Conservation (phyloP, 1,284 basidiomycete species). For the Tetrapyrgos nigripes region DNA sequence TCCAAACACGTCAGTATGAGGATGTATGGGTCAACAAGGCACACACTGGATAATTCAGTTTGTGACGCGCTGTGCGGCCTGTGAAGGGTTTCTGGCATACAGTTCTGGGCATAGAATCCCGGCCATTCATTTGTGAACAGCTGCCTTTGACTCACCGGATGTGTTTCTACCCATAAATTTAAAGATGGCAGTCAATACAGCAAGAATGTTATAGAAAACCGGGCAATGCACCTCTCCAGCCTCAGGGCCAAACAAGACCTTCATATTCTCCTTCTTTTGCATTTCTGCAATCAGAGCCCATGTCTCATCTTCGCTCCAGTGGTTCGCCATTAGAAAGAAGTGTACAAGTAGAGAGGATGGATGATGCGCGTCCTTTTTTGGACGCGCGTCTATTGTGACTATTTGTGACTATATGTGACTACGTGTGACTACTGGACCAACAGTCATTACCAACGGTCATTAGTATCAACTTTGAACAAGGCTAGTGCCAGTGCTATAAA, state of each 20-base stretch:
- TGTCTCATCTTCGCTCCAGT: neutral
- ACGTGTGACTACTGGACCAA: no score
- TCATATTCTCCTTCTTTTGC: neutral
- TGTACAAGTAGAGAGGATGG: no score
- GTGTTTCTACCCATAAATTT: neutral
- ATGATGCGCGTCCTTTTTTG: no score
- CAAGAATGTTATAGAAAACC: neutral
- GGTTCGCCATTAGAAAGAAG: no score
- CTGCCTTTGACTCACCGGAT: neutral
- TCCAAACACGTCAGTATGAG: no score
- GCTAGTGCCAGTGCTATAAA: no score
- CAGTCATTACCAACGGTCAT: no score
- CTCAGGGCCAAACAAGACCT: neutral
- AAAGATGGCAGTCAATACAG: no score
- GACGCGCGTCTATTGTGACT: no score
- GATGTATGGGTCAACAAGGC: neutral
- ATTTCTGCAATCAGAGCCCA: neutral
- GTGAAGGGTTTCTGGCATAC: no score
- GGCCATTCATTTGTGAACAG: slow-evolving; percentile 1
- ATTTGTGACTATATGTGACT: no score
- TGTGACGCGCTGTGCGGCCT: neutral
- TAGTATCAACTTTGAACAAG: no score
- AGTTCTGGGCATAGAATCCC: neutral
- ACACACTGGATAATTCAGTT: neutral
- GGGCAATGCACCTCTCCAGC: neutral